Evolutionary conservation across 768 basidiomycete genomes (phyloP), one percentile per base, ranked within the genome.

Genomic region (Mycena leptocephala): DNA sequence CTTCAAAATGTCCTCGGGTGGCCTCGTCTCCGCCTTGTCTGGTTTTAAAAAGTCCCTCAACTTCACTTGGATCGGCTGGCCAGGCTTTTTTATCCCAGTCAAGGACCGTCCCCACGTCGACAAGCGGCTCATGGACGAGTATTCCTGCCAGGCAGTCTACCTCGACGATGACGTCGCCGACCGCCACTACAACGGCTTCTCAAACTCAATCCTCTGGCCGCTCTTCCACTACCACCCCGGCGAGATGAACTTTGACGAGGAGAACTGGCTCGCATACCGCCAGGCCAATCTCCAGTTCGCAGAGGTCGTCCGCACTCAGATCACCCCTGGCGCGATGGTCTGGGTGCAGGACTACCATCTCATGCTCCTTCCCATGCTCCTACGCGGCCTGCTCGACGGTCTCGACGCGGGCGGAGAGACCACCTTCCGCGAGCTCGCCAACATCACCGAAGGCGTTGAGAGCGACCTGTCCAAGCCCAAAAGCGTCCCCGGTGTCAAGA

Each of bases 211-310:
- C 86, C 93, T 99, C 64, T 99, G 98, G 98, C 98, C 98, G 3
- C 89, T 99, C 59, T 99, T 99, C 90, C 98, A 99, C 84, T 99
- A 99, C 86, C 98, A 99, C 84, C 98, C 98, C 10, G 98, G 98
- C 78, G 98, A 99, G 87, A 99, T 99, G 97, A 98, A 97, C 86
- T 99, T 99, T 82, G 98, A 99, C 85, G 97, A 98, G 87, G 96
- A 96, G 83, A 96, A 99, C 84, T 99, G 98, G 98, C 92, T 94
- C 67, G 98, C 97, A 18, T 99, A 99, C 85, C 93, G 98, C 43
- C 97, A 98, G 84, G 98, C 98, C 58, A 99, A 99, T 84, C 88
- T 97, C 87, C 90, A 93, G 79, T 99, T 99, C 81, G 98, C 98
- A 0, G 95, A 99, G 84, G 95, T 90, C 26, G 95, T 99, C 72